Evolutionary conservation across 2,329 filamentous ascomycete species (phyloP), one percentile per base, ranked within the genome.

Genomic region (Colletotrichum sp.): DNA sequence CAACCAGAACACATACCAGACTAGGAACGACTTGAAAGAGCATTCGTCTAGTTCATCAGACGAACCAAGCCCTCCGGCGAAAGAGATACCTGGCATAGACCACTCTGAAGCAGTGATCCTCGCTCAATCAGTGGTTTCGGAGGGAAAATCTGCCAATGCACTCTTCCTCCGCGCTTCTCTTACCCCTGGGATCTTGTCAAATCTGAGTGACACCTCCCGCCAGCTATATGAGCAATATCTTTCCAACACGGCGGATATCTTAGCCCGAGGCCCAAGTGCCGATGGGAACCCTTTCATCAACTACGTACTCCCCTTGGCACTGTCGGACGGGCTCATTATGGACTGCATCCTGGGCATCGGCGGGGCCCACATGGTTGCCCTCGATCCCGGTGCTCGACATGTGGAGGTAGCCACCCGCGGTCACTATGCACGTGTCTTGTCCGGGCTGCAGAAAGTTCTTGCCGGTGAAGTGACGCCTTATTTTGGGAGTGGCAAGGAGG

Each of bases 111-210:
- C 55, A 16, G 26, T 59, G 22, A 28, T 16, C 24, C 1, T 59
- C 5, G 55, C 55, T 6, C 22, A 24, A 59, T 59, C 55, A 3
- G 55, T 59, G 0, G 26, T 59, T 0, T 28, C 55, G 0, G 55
- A 26, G 0, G 55, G 26, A 0, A 1, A 1, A 59, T 16, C 16
- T 1, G 55, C 22, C 55, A 28, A 28, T 0, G 44, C 0, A 0
- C 44, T 48, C 0, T 48, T 48, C 1, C 2, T 59, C 0, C 55
- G 55, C 26, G 24, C 55, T 59, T 59, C 55, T 18, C 55, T 59
- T 28, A 59, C 55, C 22, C 22, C 22, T 13, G 55, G 55, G 7
- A 59, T 26, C 22, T 0, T 59, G 13, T 24, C 55, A 9, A 59
- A 59, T 16, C 55, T 59, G 15, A 59, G 22, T 24, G 55, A 59